Evolutionary conservation across 768 basidiomycete species (phyloP).

Genomic region (Pleurotus salmoneostramineus): DNA sequence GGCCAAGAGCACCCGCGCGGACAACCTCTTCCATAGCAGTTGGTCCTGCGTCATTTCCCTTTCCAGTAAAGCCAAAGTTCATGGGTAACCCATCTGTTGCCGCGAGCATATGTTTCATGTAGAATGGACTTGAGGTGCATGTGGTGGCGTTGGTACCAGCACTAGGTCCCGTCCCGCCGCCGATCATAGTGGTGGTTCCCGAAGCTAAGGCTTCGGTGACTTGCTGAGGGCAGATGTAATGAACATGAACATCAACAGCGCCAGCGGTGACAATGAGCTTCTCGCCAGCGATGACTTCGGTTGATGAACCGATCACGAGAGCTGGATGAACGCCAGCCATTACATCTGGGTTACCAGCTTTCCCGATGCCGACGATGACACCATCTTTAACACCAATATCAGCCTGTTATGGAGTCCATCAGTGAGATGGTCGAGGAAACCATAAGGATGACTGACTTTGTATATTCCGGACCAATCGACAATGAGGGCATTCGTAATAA

Average conservation of each 20-base stretch:
- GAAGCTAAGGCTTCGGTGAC: constrained; percentile 80
- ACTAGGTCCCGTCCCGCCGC: constrained; percentile 93
- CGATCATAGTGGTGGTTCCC: constrained; percentile 92
- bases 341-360: constrained; percentile 93
- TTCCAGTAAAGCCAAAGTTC: constrained; percentile 95
- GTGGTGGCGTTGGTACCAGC: constrained; percentile 92
- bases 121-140: constrained; percentile 88
- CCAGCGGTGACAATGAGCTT: constrained; percentile 93
- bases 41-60: constrained; percentile 87
- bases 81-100: constrained; percentile 89
- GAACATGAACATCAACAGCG: constrained; percentile 87
- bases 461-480: constrained; percentile 94
- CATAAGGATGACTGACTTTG: constrained; percentile 51
- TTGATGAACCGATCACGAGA: constrained; percentile 84
- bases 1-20: constrained; percentile 77
- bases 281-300: constrained; percentile 95
- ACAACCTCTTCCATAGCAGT: constrained; percentile 77
- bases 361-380: constrained; percentile 84
- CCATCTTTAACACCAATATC: constrained; percentile 92
- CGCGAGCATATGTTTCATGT: constrained; percentile 86
- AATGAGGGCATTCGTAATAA: constrained; percentile 94
- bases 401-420: constrained; percentile 46
- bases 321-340: constrained; percentile 75
- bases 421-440: neutral
- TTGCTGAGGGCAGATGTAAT: constrained; percentile 94